Percentiles rank a stretch among this genome's conserved stretches.
These are phyloP conservation scores for Diacronema lutheri DNA, from an alignment of 78 protist species.

Conservation along the genomic window DNA sequence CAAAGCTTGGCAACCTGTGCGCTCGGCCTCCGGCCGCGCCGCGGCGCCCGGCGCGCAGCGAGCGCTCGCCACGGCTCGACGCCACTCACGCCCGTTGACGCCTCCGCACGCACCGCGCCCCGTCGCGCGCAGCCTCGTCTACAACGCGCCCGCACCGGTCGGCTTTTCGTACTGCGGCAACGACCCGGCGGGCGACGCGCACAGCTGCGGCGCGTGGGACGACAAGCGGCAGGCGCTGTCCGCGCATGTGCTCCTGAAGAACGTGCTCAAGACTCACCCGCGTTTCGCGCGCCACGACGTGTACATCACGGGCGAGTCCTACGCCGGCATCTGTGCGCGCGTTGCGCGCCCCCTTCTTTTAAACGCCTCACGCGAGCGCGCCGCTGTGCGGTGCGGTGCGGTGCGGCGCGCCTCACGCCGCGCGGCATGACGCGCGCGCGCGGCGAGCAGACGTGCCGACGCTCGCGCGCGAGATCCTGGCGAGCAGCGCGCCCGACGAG, in stretches of 20 bases:
- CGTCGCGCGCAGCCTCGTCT: too few species aligned
- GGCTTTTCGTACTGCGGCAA: constrained; percentile 46
- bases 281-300: background rate
- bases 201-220: constrained; percentile 2
- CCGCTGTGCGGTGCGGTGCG: too few species aligned
- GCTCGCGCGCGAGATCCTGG: constrained; percentile 28
- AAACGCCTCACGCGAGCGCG: too few species aligned
- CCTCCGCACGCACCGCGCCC: too few species aligned
- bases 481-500: background rate
- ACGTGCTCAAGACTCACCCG: constrained; percentile 3
- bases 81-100: too few species aligned
- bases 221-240: background rate
- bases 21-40: too few species aligned
- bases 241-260: background rate
- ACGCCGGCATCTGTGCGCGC: constrained; percentile 66
- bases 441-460: constrained; percentile 49
- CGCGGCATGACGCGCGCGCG: too few species aligned
- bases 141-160: constrained; percentile 44
- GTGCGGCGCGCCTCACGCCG: too few species aligned
- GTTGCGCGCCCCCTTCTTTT: too few species aligned
- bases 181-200: background rate
- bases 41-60: too few species aligned
- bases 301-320: constrained; percentile 52
- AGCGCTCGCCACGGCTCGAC: too few species aligned
- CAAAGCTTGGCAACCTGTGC: background rate